A percentile compares a stretch with the other conserved stretches of the same genome.
Conservation (phyloP, 257 asterid genomes). For the Nicotiana benthamiana region DNA sequence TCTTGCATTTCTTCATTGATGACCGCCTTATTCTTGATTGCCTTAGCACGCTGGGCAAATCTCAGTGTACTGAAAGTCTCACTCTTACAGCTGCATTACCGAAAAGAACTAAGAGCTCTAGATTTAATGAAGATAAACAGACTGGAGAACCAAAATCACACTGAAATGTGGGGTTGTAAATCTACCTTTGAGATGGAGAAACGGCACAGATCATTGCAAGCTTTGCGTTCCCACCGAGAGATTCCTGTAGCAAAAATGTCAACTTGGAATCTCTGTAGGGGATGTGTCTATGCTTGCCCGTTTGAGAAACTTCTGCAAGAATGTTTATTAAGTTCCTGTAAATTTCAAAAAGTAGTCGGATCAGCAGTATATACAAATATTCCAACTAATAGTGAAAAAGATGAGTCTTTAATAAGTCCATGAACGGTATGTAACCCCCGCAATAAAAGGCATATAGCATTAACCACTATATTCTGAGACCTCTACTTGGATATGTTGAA, state of each 20-base stretch:
- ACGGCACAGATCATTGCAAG: conserved; percentile 94
- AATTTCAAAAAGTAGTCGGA: conserved; percentile 11
- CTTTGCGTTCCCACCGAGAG: conserved; percentile 97
- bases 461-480: neutral
- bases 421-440: neutral
- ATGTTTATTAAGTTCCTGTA: conserved; percentile 91
- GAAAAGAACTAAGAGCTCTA: neutral
- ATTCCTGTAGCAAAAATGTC: conserved; percentile 95
- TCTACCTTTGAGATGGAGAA: conserved; percentile 84
- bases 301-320: conserved; percentile 96
- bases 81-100: conserved; percentile 69
- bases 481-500: neutral
- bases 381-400: neutral
- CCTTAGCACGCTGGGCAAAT: conserved; percentile 99
- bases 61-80: conserved; percentile 93
- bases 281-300: conserved; percentile 93
- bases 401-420: neutral
- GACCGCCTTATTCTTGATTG: conserved; percentile 87
- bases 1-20: conserved; percentile 95
- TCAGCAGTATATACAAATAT: conserved; percentile 12
- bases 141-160: neutral
- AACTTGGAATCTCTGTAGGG: conserved; percentile 97
- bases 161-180: conserved; percentile 5
- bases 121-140: neutral
- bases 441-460: neutral